These are phyloP conservation scores for Zygosaccharomyces sapae DNA, from an alignment of 1,139 yeast genomes.

Conservation along the genomic window DNA sequence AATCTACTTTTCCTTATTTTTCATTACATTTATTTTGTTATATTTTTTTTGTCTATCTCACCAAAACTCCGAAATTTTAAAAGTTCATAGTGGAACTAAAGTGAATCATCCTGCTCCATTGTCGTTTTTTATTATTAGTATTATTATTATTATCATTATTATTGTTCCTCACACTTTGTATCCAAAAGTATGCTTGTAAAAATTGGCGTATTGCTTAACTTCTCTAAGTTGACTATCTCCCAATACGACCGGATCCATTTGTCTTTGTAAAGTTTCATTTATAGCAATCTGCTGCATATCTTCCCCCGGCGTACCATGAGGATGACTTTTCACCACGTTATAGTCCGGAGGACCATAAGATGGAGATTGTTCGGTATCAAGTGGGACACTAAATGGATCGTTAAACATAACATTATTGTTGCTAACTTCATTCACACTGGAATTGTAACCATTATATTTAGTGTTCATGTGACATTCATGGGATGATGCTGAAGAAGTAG, in stretches of 20 bases:
- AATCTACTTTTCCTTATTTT: not conserved
- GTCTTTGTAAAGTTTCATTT: conserved; percentile 19
- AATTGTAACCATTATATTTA: not conserved
- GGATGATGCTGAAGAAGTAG: conserved; percentile 16
- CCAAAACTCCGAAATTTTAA: conserved; percentile 7
- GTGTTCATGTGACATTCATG: conserved; percentile 9
- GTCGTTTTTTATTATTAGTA: no score
- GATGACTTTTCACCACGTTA: not conserved
- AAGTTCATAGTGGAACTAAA: not conserved
- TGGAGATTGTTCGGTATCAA: conserved; percentile 25
- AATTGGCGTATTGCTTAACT: conserved; percentile 30
- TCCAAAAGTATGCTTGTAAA: conserved; percentile 30
- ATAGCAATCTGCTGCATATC: conserved; percentile 8
- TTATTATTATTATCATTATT: no score
- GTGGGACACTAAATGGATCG: conserved; percentile 20
- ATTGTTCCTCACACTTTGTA: conserved; percentile 1
- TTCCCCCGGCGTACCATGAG: not conserved
- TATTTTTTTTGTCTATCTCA: not conserved
- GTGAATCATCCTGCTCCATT: not conserved
- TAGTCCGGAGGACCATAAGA: conserved; percentile 8
- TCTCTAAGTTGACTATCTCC: conserved; percentile 29
- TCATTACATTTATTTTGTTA: not conserved
- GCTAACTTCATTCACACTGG: not conserved
- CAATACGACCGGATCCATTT: conserved; percentile 22
- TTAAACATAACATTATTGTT: conserved; percentile 10